These are phyloP conservation scores for Torulaspora gathmanii DNA, from an alignment of 805 yeast genomes.

Conservation along the genomic window DNA sequence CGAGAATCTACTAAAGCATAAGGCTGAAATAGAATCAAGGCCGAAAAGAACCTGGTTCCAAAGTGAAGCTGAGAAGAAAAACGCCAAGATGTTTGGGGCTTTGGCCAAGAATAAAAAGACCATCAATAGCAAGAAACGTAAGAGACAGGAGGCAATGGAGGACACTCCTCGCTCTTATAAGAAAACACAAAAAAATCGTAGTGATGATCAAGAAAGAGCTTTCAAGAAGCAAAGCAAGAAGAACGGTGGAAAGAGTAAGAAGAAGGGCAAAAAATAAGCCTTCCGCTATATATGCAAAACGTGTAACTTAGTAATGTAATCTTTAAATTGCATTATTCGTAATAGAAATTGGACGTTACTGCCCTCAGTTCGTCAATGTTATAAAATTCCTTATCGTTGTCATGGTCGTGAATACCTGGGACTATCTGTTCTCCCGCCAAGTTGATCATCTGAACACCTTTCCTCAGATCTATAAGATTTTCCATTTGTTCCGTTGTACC, in stretches of 20 bases:
- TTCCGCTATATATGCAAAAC: not conserved
- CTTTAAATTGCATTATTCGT: conserved; percentile 20
- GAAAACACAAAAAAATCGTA: conserved; percentile 74
- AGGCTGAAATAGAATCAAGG: conserved; percentile 76
- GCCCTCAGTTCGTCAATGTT: conserved; percentile 23
- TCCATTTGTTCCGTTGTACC: conserved; percentile 45
- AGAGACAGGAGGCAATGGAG: conserved; percentile 61
- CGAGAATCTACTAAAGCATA: conserved; percentile 73
- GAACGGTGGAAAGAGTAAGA: conserved; percentile 25
- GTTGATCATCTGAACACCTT: conserved; percentile 46
- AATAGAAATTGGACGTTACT: conserved; percentile 27
- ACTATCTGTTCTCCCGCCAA: conserved; percentile 28
- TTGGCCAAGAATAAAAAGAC: conserved; percentile 48
- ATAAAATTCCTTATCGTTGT: conserved; percentile 24
- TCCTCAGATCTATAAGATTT: conserved; percentile 43
- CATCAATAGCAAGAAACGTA: conserved; percentile 64
- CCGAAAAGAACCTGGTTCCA: conserved; percentile 98
- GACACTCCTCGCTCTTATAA: conserved; percentile 58
- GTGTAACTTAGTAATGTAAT: not conserved
- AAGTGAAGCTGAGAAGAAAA: conserved; percentile 42
- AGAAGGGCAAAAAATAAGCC: conserved; percentile 18
- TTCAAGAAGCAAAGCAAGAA: conserved; percentile 34
- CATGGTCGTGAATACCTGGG: conserved; percentile 11
- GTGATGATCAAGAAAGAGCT: conserved; percentile 44
- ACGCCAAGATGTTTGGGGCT: conserved; percentile 36